Percentiles rank a stretch among this genome's conserved stretches.
These are phyloP conservation scores for Vigna trinervia DNA, from an alignment of 306 rosid genomes.

Conservation along the genomic window DNA sequence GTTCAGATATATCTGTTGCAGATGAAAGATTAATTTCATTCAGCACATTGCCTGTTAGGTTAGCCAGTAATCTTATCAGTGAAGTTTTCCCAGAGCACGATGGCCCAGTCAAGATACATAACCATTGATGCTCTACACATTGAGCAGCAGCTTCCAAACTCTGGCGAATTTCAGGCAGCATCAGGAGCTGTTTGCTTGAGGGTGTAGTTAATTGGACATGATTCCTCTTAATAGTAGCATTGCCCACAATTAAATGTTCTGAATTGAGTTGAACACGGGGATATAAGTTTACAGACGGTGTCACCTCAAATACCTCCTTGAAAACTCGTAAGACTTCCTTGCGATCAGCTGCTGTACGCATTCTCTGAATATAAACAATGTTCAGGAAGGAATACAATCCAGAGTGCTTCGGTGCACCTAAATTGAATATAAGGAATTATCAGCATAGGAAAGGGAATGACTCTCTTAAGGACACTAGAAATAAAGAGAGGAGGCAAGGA, in stretches of 20 bases:
- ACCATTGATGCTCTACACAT: conserved; percentile 84
- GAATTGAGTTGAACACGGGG: conserved; percentile 73
- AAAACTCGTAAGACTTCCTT: conserved; percentile 72
- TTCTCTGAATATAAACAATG: conserved; percentile 81
- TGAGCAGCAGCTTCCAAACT: conserved; percentile 87
- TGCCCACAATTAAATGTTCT: conserved; percentile 66
- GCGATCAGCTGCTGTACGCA: conserved; percentile 88
- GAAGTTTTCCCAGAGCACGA: conserved; percentile 91
- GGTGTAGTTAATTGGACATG: conserved; percentile 48
- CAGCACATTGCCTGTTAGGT: conserved; percentile 82
- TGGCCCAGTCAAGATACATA: conserved; percentile 89
- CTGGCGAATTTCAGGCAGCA: conserved; percentile 76
- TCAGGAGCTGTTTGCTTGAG: conserved; percentile 54
- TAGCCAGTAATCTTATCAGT: conserved; percentile 78
- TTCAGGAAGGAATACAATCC: conserved; percentile 73
- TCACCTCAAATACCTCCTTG: conserved; percentile 65
- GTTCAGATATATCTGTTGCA: conserved; percentile 92
- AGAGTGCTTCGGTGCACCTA: conserved; percentile 59
- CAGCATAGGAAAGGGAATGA: conserved; percentile 14
- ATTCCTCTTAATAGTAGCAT: conserved; percentile 64
- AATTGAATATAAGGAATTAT: conserved; percentile 40
- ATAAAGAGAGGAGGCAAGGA: background rate
- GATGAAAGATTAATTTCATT: conserved; percentile 90
- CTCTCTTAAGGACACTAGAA: background rate
- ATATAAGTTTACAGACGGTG: conserved; percentile 72